These are phyloP conservation scores for Nepenthes mirabilis DNA, from an alignment of 148 eudicot genomes.

Conservation along the genomic window DNA sequence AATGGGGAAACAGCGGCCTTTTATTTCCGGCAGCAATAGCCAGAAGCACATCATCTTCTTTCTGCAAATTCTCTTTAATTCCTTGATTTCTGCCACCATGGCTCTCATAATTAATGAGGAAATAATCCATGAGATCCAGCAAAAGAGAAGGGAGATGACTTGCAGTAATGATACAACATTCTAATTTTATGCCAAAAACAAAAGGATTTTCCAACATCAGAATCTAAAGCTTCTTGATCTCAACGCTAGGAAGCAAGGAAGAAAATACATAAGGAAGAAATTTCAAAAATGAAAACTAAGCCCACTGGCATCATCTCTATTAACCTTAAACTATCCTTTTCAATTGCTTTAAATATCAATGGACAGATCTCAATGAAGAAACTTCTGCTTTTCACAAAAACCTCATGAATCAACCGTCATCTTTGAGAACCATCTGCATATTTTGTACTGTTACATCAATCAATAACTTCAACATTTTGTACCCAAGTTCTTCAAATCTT, in stretches of 20 bases:
- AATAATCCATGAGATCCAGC: constrained; percentile 4
- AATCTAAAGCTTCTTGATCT: not conserved
- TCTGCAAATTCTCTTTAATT: constrained; percentile 59
- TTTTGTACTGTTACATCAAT: too few relatives aligned
- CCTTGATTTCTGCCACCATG: constrained; percentile 70
- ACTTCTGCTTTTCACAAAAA: too few relatives aligned
- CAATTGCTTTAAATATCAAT: too few relatives aligned
- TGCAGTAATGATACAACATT: too few relatives aligned
- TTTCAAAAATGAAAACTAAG: too few relatives aligned
- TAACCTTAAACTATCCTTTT: too few relatives aligned
- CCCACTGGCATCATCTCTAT: too few relatives aligned
- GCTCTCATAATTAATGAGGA: constrained; percentile 31
- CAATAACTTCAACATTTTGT: constrained; percentile 51
- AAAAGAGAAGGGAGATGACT: not conserved
- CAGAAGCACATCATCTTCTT: constrained; percentile 62
- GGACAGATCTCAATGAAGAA: too few relatives aligned
- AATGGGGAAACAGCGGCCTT: constrained; percentile 52
- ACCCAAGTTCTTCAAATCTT: constrained; percentile 90
- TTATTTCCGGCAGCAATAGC: constrained; percentile 76
- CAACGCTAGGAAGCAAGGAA: not conserved
- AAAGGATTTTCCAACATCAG: not conserved
- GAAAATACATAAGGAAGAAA: not conserved
- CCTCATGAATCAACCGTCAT: too few relatives aligned
- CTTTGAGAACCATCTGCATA: too few relatives aligned
- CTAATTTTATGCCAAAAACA: too few relatives aligned